A percentile compares a stretch with the other conserved stretches of the same genome.
Evolutionary conservation across 768 basidiomycete species (phyloP).

Genomic region (Naganishia friedmannii): DNA sequence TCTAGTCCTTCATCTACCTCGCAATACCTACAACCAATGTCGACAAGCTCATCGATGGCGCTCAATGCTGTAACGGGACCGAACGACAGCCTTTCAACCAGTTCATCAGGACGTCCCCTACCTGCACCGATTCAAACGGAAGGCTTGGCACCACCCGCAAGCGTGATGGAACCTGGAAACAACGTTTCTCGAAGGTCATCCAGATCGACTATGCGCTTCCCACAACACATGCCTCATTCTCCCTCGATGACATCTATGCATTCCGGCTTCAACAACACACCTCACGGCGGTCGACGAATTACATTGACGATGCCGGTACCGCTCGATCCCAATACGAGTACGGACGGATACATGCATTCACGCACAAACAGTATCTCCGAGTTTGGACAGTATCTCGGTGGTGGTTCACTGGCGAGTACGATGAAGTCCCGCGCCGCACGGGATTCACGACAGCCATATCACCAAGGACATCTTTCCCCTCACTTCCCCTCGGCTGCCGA

Average conservation of each 20-base stretch:
- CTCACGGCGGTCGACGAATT: conserved; percentile 22
- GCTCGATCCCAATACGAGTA: conserved; percentile 9
- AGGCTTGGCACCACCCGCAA: conserved; percentile 14
- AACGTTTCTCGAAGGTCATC: conserved; percentile 6
- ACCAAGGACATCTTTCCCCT: conserved; percentile 15
- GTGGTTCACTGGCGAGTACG: conserved; percentile 5
- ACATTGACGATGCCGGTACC: conserved; percentile 27
- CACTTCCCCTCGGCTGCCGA: conserved; percentile 1
- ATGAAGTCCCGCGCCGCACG: neutral
- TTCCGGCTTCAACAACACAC: conserved; percentile 13
- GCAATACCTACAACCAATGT: conserved; percentile 6
- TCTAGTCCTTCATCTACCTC: conserved; percentile 9
- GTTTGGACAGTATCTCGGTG: conserved; percentile 7
- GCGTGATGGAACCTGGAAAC: neutral
- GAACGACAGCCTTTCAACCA: neutral
- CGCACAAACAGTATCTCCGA: conserved; percentile 17
- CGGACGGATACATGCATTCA: conserved; percentile 25
- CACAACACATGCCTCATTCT: conserved; percentile 12
- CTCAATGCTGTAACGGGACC: conserved; percentile 1
- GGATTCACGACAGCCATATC: conserved; percentile 17
- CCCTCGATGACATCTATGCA: conserved; percentile 26
- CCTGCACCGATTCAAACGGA: conserved; percentile 23
- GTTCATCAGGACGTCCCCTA: neutral
- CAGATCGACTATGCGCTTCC: conserved; percentile 15
- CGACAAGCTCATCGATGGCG: conserved; percentile 9